Base-by-base conservation (phyloP, 176 grass and related monocot species). In the Echinochloa phyllopogon region DNA sequence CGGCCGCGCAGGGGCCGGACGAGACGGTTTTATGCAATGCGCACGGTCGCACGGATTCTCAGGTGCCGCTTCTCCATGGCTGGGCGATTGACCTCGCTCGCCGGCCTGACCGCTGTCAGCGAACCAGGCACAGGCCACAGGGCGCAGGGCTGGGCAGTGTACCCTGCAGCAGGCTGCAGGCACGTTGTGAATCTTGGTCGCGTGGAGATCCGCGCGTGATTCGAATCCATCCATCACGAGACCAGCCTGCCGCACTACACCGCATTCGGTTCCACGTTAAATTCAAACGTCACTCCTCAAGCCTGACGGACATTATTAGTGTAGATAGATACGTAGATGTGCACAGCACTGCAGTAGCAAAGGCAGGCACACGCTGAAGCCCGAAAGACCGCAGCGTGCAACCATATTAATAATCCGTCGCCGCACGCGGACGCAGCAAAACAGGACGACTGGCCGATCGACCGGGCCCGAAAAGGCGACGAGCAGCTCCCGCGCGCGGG, bases 21-120 rank as follows among this genome's bases (percentile, higher is more conserved):
- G 61, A 10, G 65, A 38, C 24, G 58, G 67, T 49, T 83, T 89
- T 84, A 80, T 80, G 87, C 15, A 13, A 63, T 11, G 52, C 63
- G 88, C 88, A 90, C 83, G 83, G 83, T 43, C 63, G 88, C 88
- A 90, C 83, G 83, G 83, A 90, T 70, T 90, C 78, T 82, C 88
- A 86, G 88, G 88, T 70, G 83, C 83, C 3, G 52, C 18, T 33
- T 41, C 48, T 33, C 29, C n/a, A 10, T 62, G 75, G 17, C 5
- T 62, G n/a, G n/a, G n/a, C n/a, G 10, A 29, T 18, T 56, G 24
- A 41, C 27, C 49, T 23, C 16, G 36, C 47, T 80, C 49, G 69
- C 62, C 62, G 71, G 60, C 25, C 72, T 53, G 59, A 33, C 14
- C 25, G 62, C 23, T 10, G 45, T 29, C 72, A 65, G 82, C 20